Evolutionary conservation across 805 yeast genomes (phyloP), one percentile per base, ranked within the genome.

Genomic region (Hagleromyces aurorensis): DNA sequence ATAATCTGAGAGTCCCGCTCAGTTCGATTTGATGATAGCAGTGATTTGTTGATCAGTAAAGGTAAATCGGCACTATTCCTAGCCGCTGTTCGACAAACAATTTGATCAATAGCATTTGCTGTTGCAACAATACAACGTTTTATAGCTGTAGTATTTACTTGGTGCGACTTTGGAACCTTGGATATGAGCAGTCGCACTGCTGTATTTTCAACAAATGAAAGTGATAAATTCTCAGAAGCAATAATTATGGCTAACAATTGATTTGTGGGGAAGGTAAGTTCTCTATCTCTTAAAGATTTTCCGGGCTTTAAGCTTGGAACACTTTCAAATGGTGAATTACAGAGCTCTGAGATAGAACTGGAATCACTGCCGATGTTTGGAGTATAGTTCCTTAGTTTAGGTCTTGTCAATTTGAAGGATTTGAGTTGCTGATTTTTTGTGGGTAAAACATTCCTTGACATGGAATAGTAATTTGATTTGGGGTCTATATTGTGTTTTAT

Each of bases 191-290:
- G 3, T 12, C 23, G 17, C n/a, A 43, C 30, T 6, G 41, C 30
- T 9, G 37, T 19, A 28, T 43, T 36, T 4, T 27, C 23, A 4
- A 30, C 23, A 21, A 43, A 40, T 5, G 30, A 19, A 10, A 38
- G 21, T 13, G 45, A 34, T 23, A 43, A 30, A 22, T 43, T 43
- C 29, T 43, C 43, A 7, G 47, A 38, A 2, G 47, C 47, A 10
- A 43, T 30, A 7, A 43, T 33, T 2, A 43, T 38, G 1, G 47
- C 27, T 16, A 42, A 18, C 11, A 40, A 19, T 18, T 42, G 35
- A 16, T 36, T 20, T 4, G 28, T 37, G 19, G 44, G 39, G 21
- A 36, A 38, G n/a, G 15, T 12, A 10, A 30, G 16, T 25, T 30
- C 27, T 28, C 28, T 28, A 12, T 23, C 32, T n/a, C n/a, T n/a